Base-by-base conservation (phyloP, 2,329 filamentous ascomycete species). In the Cytospora paraplurivora region DNA sequence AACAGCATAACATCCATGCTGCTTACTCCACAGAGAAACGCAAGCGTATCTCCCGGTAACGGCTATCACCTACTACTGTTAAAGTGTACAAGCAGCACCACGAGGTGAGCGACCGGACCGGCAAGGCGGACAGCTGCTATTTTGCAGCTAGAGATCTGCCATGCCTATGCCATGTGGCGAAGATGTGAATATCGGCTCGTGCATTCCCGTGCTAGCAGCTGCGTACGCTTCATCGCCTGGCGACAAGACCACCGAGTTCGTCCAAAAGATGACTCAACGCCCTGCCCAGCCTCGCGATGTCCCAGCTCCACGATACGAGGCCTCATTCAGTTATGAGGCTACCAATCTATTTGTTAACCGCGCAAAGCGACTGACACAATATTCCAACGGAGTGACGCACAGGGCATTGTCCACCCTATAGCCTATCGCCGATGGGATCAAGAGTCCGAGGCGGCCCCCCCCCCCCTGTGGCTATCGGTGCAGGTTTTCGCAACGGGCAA, bases 111-210 rank as follows among this genome's bases (percentile, higher is more conserved):
- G 35, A 17, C 54, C 37, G 34, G 62, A 50, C 57, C 56, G 38
- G 38, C 62, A 59, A 63, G 51, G 56, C 34, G 27, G 52, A 60
- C 50, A 60, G 38, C 44, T 47, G n/a, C 17, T 44, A 15, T n/a
- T n/a, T 44, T 21, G 44, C 41, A 47, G 44, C 35, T 6, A 13
- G 7, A 37, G 3, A 47, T 50, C 21, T 49, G 38, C 62, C 62
- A 55, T 64, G 62, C 53, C 58, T 56, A 27, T 17, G 62, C 62
- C 62, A 64, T 64, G 62, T 64, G 62, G 62, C 53, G 49, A 33
- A 51, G 34, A 32, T 51, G 44, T 17, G 12, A 47, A n/a, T 47
- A 12, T 47, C 44, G 19, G 41, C 41, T 2, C 7, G 41, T 44
- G 17, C 41, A 44, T 17, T n/a, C 41, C 41, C 41, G 41, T 19